Evolutionary conservation across 164 flowering plant species (phyloP).

Genomic region (Chloranthus sessilifolius): DNA sequence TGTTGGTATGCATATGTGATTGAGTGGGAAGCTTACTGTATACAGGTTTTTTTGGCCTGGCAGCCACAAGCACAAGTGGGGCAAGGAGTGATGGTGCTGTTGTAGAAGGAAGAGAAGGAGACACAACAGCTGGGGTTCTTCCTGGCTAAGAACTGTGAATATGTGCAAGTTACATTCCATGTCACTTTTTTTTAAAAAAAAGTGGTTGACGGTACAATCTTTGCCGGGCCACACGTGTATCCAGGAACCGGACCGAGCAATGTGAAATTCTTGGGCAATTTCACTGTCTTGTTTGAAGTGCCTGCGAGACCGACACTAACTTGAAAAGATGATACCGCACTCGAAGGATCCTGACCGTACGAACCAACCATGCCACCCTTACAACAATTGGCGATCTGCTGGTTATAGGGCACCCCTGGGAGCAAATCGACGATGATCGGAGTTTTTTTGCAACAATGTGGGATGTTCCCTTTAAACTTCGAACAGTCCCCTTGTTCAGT

Average conservation of each 20-base stretch:
- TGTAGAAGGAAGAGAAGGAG: slow-evolving; percentile 73
- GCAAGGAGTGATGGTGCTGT: slow-evolving; percentile 57
- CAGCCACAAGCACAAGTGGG: slow-evolving; percentile 77
- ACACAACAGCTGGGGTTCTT: slow-evolving; percentile 72
- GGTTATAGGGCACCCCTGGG: slow-evolving; percentile 63
- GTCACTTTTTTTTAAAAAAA: too few species aligned
- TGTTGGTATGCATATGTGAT: not conserved
- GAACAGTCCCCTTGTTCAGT: slow-evolving; percentile 73
- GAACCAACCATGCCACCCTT: slow-evolving; percentile 55
- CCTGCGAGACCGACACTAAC: slow-evolving; percentile 62
- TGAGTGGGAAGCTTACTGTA: slow-evolving; percentile 34
- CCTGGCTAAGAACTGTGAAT: slow-evolving; percentile 65
- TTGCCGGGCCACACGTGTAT: slow-evolving; percentile 66
- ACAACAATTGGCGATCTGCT: slow-evolving; percentile 58
- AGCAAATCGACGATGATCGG: slow-evolving; percentile 58
- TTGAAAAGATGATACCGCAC: slow-evolving; percentile 50
- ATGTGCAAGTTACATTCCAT: slow-evolving; percentile 92
- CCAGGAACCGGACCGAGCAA: slow-evolving; percentile 63
- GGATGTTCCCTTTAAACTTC: slow-evolving; percentile 48
- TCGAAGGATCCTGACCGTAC: slow-evolving; percentile 60
- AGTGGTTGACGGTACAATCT: slow-evolving; percentile 43
- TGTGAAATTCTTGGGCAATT: slow-evolving; percentile 59
- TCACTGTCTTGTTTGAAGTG: slow-evolving; percentile 58
- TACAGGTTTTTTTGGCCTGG: slow-evolving; percentile 47
- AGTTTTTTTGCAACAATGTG: slow-evolving; percentile 56